A percentile compares a stretch with the other conserved stretches of the same genome.
Evolutionary conservation across 306 rosid species (phyloP).

Genomic region (Prinsepia uniflora): DNA sequence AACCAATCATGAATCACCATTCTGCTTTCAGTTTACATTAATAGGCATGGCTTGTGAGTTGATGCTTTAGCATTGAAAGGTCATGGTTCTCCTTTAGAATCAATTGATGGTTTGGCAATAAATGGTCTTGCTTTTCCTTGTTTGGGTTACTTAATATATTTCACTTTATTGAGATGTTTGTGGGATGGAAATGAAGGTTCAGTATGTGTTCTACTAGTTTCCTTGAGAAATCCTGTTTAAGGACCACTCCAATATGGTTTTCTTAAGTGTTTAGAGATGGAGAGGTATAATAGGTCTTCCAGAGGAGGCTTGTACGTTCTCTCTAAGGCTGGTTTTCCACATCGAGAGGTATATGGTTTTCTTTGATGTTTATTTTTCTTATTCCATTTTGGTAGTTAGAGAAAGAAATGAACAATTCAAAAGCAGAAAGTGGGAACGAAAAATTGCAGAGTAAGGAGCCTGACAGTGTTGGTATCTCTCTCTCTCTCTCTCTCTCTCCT

Average conservation of each 20-base stretch:
- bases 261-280: not conserved
- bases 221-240: not conserved
- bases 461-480: not conserved
- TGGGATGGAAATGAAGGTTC: not conserved
- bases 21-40: not conserved
- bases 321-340: not conserved
- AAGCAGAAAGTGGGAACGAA: not conserved
- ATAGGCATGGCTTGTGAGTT: not conserved
- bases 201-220: not conserved
- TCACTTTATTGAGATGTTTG: not conserved
- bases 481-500: not conserved
- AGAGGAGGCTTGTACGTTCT: not conserved
- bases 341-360: no score
- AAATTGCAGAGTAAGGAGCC: conserved; percentile 2
- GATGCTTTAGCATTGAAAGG: not conserved
- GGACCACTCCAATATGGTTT: not conserved
- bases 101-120: not conserved
- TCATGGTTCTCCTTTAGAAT: not conserved
- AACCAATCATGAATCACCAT: no score
- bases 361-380: not conserved
- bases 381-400: conserved; percentile 7
- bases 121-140: conserved; percentile 3
- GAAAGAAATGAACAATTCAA: conserved; percentile 4
- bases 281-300: not conserved
- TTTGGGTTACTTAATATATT: not conserved